Percentiles rank a stretch among this genome's conserved stretches.
Evolutionary conservation across 257 asterid species (phyloP).

Genomic region (Solanum gandarillasii): DNA sequence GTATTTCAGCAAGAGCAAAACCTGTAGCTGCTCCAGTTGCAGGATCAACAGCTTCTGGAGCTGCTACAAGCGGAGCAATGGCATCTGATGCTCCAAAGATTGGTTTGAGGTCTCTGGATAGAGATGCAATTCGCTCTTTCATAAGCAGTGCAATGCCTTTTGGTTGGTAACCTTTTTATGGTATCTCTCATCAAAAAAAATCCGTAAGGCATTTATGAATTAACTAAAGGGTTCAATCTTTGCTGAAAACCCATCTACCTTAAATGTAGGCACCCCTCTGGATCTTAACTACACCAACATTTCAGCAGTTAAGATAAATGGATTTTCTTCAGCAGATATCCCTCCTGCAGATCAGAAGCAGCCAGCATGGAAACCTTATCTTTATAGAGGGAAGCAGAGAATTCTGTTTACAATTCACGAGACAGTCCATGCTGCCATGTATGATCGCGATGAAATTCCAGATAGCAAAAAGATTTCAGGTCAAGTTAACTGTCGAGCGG

Average conservation of each 20-base stretch:
- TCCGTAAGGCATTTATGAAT: background rate
- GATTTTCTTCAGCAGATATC: slow-evolving; percentile 69
- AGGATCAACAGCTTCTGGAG: slow-evolving; percentile 61
- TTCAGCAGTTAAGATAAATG: slow-evolving; percentile 58
- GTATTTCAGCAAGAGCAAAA: slow-evolving; percentile 83
- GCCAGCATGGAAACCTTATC: slow-evolving; percentile 99
- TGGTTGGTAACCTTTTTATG: slow-evolving; percentile 56
- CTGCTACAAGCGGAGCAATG: slow-evolving; percentile 52
- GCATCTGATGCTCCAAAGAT: slow-evolving; percentile 58
- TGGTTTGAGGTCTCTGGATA: slow-evolving; percentile 82
- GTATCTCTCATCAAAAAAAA: slow-evolving; percentile 11
- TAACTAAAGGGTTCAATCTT: background rate
- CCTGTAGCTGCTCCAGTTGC: slow-evolving; percentile 73
- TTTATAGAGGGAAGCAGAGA: slow-evolving; percentile 83
- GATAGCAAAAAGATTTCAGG: slow-evolving; percentile 76
- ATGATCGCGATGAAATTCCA: slow-evolving; percentile 93
- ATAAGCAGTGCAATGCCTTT: slow-evolving; percentile 87
- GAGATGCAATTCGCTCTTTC: slow-evolving; percentile 76
- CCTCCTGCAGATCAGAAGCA: slow-evolving; percentile 88
- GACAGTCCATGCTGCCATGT: slow-evolving; percentile 84
- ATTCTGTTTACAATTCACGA: slow-evolving; percentile 83
- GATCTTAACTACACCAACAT: slow-evolving; percentile 78
- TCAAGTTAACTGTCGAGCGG: slow-evolving; percentile 96
- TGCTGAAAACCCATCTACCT: background rate
- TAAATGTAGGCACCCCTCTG: slow-evolving; percentile 66